Percentiles rank a stretch among this genome's conserved stretches.
Conservation (phyloP, 139 green algal genomes). For the Micromonas commoda region DNA sequence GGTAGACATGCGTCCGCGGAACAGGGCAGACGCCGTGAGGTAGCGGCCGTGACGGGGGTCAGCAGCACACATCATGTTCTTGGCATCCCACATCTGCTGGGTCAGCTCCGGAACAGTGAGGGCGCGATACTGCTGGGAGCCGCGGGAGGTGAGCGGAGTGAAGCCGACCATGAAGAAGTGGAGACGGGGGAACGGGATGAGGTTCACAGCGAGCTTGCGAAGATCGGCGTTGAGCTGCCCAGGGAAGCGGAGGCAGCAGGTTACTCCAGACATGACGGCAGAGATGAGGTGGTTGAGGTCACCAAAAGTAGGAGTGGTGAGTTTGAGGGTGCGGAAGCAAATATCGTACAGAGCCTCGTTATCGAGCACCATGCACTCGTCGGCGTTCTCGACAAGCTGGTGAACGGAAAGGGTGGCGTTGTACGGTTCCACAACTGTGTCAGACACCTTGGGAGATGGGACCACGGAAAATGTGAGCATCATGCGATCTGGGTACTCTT, state of each 20-base stretch:
- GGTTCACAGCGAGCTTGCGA: slow-evolving; percentile 97
- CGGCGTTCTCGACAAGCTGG: slow-evolving; percentile 98
- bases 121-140: slow-evolving; percentile 92
- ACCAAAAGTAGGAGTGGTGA: slow-evolving; percentile 94
- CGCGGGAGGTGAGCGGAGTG: slow-evolving; percentile 88
- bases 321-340: slow-evolving; percentile 97
- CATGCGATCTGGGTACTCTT: slow-evolving; percentile 97
- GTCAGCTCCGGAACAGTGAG: slow-evolving; percentile 94
- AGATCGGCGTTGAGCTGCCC: slow-evolving; percentile 98
- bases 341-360: slow-evolving; percentile 99
- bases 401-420: slow-evolving; percentile 99
- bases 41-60: slow-evolving; percentile 96
- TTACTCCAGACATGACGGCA: slow-evolving; percentile 98
- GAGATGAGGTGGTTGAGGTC: slow-evolving; percentile 96
- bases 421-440: slow-evolving; percentile 99
- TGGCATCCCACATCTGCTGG: slow-evolving; percentile 99
- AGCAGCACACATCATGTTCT: slow-evolving; percentile 75
- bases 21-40: slow-evolving; percentile 91
- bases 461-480: slow-evolving; percentile 99
- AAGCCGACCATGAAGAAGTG: slow-evolving; percentile 99
- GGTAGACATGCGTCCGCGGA: slow-evolving; percentile 94
- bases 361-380: slow-evolving; percentile 99
- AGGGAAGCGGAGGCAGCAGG: slow-evolving; percentile 98
- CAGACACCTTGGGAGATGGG: slow-evolving; percentile 97
- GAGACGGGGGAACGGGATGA: slow-evolving; percentile 97